Conservation (phyloP, 257 asterid species). For the Eucommia ulmoides region DNA sequence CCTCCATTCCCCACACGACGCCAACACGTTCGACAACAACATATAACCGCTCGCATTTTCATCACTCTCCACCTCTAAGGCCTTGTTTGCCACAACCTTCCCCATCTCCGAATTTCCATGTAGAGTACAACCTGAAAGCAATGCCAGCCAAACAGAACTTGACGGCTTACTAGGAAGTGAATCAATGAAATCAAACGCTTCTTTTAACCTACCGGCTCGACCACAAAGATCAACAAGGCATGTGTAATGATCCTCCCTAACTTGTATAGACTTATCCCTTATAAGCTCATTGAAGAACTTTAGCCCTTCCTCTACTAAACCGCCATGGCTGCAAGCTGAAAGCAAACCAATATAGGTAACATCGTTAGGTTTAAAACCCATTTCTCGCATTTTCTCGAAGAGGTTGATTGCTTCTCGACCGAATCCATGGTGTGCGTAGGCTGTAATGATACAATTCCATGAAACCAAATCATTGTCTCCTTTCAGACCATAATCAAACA, state of each 20-base stretch:
- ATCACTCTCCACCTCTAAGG: slow-evolving; percentile 17
- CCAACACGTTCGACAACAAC: slow-evolving; percentile 23
- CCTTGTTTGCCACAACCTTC: slow-evolving; percentile 24
- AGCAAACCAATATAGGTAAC: slow-evolving; percentile 50
- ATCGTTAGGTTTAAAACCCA: slow-evolving; percentile 34
- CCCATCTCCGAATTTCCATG: slow-evolving; percentile 40
- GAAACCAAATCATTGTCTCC: slow-evolving; percentile 31
- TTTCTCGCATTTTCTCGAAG: slow-evolving; percentile 34
- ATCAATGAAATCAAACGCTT: slow-evolving; percentile 35
- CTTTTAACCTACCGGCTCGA: slow-evolving; percentile 42
- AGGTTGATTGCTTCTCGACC: slow-evolving; percentile 35
- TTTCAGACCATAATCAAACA: slow-evolving; percentile 32
- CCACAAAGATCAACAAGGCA: slow-evolving; percentile 43
- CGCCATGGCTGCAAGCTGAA: slow-evolving; percentile 62
- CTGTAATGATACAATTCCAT: slow-evolving; percentile 55
- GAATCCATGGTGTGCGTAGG: slow-evolving; percentile 60
- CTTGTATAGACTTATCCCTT: slow-evolving; percentile 25
- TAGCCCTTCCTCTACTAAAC: slow-evolving; percentile 45
- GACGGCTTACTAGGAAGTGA: slow-evolving; percentile 24
- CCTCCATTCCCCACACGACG: slow-evolving; percentile 22
- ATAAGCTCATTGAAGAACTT: slow-evolving; percentile 28
- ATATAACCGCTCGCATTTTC: slow-evolving; percentile 22
- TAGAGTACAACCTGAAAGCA: slow-evolving; percentile 42
- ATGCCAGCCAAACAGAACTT: slow-evolving; percentile 29
- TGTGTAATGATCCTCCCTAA: slow-evolving; percentile 53